Base-by-base conservation (phyloP, 192 early-diverging fungal species). In the Geranomyces variabilis region DNA sequence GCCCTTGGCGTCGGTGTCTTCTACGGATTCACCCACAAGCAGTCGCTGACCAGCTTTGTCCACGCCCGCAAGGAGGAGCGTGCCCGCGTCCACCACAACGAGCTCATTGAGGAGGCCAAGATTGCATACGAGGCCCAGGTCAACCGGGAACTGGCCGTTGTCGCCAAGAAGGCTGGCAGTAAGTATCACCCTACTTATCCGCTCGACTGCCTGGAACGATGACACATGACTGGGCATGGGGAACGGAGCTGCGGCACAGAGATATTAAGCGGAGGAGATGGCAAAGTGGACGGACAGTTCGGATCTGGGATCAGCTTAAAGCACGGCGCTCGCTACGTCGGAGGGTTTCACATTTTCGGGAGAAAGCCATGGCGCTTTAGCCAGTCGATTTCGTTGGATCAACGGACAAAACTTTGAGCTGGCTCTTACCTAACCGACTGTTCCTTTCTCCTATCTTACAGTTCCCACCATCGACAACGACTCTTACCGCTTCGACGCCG, bases 31-130 rank as follows among this genome's bases (percentile, higher is more conserved):
- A 71, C 77, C 24, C 72, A 75, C 67, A 71, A 82, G 69, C 60
- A 21, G 24, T 67, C 65, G 61, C 72, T 86, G 68, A 78, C 77
- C 58, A 29, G 53, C 46, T 79, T 75, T 58, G 82, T 86, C 30
- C 71, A 79, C 46, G 63, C 71, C 49, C 76, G 76, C 33, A 66
- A 80, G 45, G 71, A 80, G 51, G 62, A 64, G 44, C 43, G 29
- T 24, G 57, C 43, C 17, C 43, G 59, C n/a, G n/a, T 62, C 48
- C 47, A 71, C 30, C 73, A 85, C 67, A 68, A 72, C 28, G 81
- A 73, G 43, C 76, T 86, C 62, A 74, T 83, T 46, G 82, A 86
- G 66, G 84, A 86, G 74, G 82, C 64, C 44, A 81, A 82, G 66
- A 33, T 86, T 68, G 82, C 82, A 22, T 86, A 78, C 64, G 82